Evolutionary conservation across 2,329 filamentous ascomycete genomes (phyloP), one percentile per base, ranked within the genome.

Genomic region (Emmonsia crescens): DNA sequence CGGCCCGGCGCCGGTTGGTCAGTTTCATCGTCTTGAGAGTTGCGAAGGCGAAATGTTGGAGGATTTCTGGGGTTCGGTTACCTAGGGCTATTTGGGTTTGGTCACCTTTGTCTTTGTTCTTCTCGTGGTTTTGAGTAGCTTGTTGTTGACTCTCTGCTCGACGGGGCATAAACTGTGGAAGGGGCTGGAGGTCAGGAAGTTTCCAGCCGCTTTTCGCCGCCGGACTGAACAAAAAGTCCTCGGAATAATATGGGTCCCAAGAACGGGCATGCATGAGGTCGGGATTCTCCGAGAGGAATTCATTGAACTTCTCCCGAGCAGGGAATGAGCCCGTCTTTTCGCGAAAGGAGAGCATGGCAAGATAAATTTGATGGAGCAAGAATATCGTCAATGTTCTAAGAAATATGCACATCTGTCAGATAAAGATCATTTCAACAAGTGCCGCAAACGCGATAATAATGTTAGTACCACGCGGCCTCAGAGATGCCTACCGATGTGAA

Each of bases 341-440:
- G 19, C 16, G 27, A 44, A 36, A 48, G 16, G 33, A 31, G 21
- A 60, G 48, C 57, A 60, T 60, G 14, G 42, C 29, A 6, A n/a
- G 5, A 51, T 60, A 60, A 16, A 60, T 60, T 9, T 33, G 57
- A 27, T 60, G 44, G 5, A 60, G 46, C 57, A 44, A 60, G 31
- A 60, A 60, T n/a, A 51, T 51, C 33, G 57, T 60, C 57, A 60
- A 48, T 10, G 42, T 60, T 27, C 57, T 60, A 29, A 38, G 5
- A 27, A 19, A 36, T 19, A 24, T 10, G 10, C 19, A 36, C 16
- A 16, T 31, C 19, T 10, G 16, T 52, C 49, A 52, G 49, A 12
- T 52, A 52, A 27, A 31, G 9, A 21, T n/a, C 36, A 19, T 33
- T 36, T 27, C 12, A 16, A 10, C 16, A 49, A 10, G 24, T 12